Base-by-base conservation (phyloP, 352 stramenopile genomes). In the Pythium monospermum region DNA sequence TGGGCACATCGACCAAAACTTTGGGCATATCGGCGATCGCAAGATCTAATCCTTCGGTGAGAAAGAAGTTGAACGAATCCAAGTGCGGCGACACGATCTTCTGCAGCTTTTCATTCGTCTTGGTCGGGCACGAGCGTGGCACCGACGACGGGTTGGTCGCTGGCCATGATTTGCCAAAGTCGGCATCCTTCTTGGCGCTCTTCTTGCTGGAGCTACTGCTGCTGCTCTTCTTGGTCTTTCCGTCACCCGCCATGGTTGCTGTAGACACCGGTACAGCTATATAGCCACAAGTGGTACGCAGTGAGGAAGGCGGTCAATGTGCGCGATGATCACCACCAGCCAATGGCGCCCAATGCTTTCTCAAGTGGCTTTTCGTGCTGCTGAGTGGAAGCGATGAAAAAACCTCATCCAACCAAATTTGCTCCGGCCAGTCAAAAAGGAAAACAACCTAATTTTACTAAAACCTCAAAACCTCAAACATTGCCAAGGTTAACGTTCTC, bases 31-130 rank as follows among this genome's bases (percentile, higher is more conserved):
- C 87, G 27, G 85, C 74, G 21, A 99, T 84, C 4, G 94, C 96
- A 27, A 96, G 66, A 37, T 86, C 54, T 18, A 99, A 70, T n/a
- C 96, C 96, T 33, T 97, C 80, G 18, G 95, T 91, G 5, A 99
- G 67, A 58, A 99, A 98, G 58, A 96, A 99, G 69, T 99, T 97
- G 76, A 98, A 99, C 44, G 91, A 98, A 49, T 99, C 92, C 36
- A 99, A 76, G 69, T 99, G 97, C n/a, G 95, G 96, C 43, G 79
- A 75, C 38, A 98, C 94, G 36, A 99, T 82, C 60, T 88, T 84
- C 57, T 90, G 76, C 28, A 95, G 62, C 45, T 88, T 91, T 3
- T 68, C 66, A 73, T 95, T 93, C 42, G 76, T 85, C 50, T 84
- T 71, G 15, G 62, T 57, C 23, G 83, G 83, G 37, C 83, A 79